Percentiles rank a stretch among this genome's conserved stretches.
These are phyloP conservation scores for Eucalyptus polyanthemos DNA, from an alignment of 345 rosid genomes.

Conservation along the genomic window DNA sequence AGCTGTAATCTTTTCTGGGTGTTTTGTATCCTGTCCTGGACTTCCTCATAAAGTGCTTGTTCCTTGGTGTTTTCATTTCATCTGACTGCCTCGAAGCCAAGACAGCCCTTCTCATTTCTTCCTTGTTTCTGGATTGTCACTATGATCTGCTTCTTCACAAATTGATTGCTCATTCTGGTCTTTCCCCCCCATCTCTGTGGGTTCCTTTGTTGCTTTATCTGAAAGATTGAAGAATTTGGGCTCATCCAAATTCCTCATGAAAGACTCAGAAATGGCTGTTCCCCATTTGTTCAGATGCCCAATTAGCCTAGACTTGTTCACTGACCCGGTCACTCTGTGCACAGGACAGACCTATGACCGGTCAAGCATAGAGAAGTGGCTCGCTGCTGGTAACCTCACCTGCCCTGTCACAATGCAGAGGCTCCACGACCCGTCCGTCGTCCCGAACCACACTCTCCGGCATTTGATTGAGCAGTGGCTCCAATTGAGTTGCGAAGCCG, in stretches of 20 bases:
- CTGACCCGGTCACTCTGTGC: conserved; percentile 54
- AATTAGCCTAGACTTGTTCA: conserved; percentile 48
- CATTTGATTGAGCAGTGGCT: conserved; percentile 53
- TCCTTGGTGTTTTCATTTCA: not conserved
- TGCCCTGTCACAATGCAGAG: conserved; percentile 76
- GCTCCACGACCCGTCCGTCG: conserved; percentile 40
- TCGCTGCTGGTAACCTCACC: conserved; percentile 44
- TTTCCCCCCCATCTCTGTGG: not conserved
- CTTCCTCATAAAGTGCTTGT: not conserved
- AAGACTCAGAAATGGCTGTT: conserved; percentile 13
- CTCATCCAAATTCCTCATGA: not conserved
- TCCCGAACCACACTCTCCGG: conserved; percentile 57
- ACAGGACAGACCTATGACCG: conserved; percentile 71
- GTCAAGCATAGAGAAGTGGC: conserved; percentile 53
- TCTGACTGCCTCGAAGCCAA: not conserved
- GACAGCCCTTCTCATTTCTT: not conserved
- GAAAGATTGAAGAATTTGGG: not conserved
- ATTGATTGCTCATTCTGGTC: not conserved
- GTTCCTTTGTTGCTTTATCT: not conserved
- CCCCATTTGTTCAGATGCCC: conserved; percentile 63
- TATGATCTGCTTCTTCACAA: not conserved
- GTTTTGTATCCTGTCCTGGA: no score
- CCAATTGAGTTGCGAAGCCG: not conserved
- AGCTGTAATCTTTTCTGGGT: not conserved
- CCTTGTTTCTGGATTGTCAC: not conserved